phyloP scores from a whole-genome alignment of 306 rosid species.

The Citrullus mucosospermus region DNA sequence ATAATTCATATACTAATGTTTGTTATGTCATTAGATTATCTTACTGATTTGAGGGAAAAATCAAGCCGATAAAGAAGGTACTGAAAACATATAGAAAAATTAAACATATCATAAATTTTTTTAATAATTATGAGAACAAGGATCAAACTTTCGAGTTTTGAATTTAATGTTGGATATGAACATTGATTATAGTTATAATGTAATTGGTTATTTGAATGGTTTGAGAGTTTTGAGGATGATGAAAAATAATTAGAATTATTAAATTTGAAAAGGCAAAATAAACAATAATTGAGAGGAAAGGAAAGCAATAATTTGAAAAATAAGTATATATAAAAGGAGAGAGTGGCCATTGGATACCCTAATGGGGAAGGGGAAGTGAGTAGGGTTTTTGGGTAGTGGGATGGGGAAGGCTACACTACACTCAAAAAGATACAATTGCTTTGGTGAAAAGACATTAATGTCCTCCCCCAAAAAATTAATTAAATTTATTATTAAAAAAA shows the following conservation, averaged over 20 bases:
- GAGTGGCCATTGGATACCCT: slow-evolving; percentile 2
- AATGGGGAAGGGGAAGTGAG: neutral
- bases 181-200: no score
- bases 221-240: neutral
- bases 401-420: neutral
- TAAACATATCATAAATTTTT: no score
- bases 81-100: no score
- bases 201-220: neutral
- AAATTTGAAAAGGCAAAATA: neutral
- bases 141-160: no score
- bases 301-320: neutral
- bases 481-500: neutral
- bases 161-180: no score
- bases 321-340: neutral
- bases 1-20: no score
- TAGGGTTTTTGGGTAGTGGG: neutral
- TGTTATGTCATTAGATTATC: no score
- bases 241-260: neutral
- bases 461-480: neutral
- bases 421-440: neutral
- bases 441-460: neutral
- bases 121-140: no score
- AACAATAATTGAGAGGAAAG: neutral
- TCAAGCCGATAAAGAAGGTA: no score
- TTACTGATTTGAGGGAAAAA: no score